Conservation (phyloP, 2,329 filamentous ascomycete species). For the Diaporthe australafricana region DNA sequence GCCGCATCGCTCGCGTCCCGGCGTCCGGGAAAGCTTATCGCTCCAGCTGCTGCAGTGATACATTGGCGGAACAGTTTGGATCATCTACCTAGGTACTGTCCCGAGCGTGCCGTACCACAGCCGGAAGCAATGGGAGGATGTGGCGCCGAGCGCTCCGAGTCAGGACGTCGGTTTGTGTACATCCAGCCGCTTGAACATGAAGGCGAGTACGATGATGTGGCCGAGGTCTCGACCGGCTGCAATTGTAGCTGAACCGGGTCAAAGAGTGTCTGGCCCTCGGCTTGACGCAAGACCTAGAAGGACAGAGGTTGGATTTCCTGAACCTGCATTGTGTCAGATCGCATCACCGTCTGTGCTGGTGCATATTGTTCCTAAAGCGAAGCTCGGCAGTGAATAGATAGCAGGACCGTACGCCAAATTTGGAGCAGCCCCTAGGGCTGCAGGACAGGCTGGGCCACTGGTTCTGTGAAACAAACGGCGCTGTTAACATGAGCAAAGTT, state of each 20-base stretch:
- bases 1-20: not conserved
- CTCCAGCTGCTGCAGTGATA: not conserved
- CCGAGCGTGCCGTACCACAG: not conserved
- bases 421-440: not conserved
- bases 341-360: constrained; percentile 17
- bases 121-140: not conserved
- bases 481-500: constrained; percentile 7
- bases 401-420: not conserved
- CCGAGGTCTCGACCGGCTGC: not conserved
- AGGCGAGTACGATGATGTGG: not conserved
- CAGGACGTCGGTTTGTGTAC: too few relatives aligned
- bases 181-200: too few relatives aligned
- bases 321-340: constrained; percentile 19
- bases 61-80: not conserved
- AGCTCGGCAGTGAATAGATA: constrained; percentile 1
- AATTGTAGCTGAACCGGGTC: not conserved
- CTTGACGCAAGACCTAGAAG: not conserved
- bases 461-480: not conserved
- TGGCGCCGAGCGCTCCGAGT: not conserved
- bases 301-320: not conserved
- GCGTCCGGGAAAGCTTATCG: not conserved
- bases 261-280: not conserved
- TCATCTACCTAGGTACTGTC: not conserved
- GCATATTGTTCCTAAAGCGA: not conserved
- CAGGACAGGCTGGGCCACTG: not conserved